Evolutionary conservation across 1,284 basidiomycete species (phyloP), one percentile per base, ranked within the genome.

Genomic region (Chalciporus sp.): DNA sequence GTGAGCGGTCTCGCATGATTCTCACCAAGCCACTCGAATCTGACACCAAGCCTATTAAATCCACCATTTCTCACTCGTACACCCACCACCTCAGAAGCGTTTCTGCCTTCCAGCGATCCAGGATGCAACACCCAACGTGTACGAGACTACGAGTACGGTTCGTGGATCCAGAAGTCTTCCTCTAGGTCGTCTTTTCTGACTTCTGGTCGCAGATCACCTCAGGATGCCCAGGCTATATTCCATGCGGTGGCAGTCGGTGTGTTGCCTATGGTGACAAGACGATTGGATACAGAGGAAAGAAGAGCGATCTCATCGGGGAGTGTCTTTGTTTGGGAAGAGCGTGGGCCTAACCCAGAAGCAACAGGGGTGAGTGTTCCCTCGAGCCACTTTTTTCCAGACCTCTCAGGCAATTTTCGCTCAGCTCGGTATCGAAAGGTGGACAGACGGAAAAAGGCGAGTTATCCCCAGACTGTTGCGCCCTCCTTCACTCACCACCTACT

Each of bases 261-360:
- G 28, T 76, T 90, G 43, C 85, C 84, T 49, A 88, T 90, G 74
- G 84, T 90, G 58, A 77, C 81, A 37, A 80, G 89, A 56, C 82
- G 89, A 19, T 79, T 92, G 57, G 89, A 91, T 70, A 84, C 85
- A 26, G 89, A 90, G 52, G 83, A 85, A 65, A 76, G 84, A 42
- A 76, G 82, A n/a, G 70, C 75, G 39, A 85, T 88, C 49, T 59
- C 73, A 20, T 78, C 88, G 2, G 89, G 89, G n/a, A 84, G 83
- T 58, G 84, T 90, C 47, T 92, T 85, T 61, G 86, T 92, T 52
- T 92, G 89, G 89, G 89, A 92, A 68, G 89, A 91, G 67, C 80
- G 86, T 56, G 86, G 85, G 31, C 81, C 86, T 16, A 86, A 83
- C 63, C 76, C 85, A 47, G 90, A 90, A 58, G 73, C 77, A 42